phyloP scores from a whole-genome alignment of 495 filamentous ascomycete species.

The Paragyromitra xinjiangensis region DNA sequence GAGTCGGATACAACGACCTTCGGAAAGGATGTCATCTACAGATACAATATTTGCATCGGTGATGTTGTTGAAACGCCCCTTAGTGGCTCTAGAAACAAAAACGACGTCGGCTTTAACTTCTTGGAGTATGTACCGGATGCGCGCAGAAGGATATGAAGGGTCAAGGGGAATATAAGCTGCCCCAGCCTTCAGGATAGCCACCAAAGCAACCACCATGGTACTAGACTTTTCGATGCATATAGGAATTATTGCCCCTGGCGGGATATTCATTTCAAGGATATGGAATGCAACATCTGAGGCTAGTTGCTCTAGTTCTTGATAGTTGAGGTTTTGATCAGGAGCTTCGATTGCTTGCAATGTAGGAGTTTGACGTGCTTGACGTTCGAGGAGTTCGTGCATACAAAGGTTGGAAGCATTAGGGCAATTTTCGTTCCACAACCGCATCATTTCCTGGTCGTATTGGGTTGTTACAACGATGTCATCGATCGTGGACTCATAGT shows the following conservation, averaged over 20 bases:
- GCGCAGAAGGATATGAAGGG: conserved; percentile 65
- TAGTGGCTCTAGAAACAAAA: conserved; percentile 52
- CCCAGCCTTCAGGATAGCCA: conserved; percentile 69
- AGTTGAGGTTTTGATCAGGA: conserved; percentile 38
- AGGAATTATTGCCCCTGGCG: conserved; percentile 63
- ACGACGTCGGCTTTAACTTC: conserved; percentile 63
- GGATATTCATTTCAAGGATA: conserved; percentile 57
- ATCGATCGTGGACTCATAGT: not conserved
- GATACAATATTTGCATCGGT: conserved; percentile 13
- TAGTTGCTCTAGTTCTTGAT: conserved; percentile 43
- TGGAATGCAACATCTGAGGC: conserved; percentile 39
- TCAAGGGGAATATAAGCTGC: conserved; percentile 69
- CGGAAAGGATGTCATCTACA: conserved; percentile 14
- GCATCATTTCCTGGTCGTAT: conserved; percentile 63
- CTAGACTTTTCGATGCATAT: conserved; percentile 68
- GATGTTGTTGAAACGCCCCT: conserved; percentile 7
- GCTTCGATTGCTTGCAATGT: conserved; percentile 20
- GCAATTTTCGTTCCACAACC: conserved; percentile 33
- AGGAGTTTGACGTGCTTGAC: conserved; percentile 13
- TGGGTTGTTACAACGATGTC: conserved; percentile 55
- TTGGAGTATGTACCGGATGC: conserved; percentile 58
- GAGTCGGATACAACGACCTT: not conserved
- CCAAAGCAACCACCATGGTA: conserved; percentile 65
- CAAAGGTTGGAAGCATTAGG: conserved; percentile 27
- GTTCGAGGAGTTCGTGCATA: conserved; percentile 27